These are phyloP conservation scores for Canariomyces notabilis DNA, from an alignment of 2,329 filamentous ascomycete species.

Conservation along the genomic window DNA sequence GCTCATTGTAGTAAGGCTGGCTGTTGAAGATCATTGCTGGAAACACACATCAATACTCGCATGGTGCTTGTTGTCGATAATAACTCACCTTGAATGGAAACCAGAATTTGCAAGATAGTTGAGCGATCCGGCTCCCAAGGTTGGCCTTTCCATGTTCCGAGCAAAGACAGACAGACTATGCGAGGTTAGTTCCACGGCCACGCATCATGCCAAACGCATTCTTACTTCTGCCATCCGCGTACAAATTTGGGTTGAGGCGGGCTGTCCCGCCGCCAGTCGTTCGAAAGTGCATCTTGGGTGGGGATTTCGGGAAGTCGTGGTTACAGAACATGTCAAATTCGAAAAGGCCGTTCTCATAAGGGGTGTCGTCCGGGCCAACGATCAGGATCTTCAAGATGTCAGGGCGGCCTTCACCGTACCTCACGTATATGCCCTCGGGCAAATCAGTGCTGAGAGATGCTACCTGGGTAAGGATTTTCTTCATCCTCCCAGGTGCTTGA, in stretches of 20 bases:
- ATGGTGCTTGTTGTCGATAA: background rate
- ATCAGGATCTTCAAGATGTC: constrained; percentile 49
- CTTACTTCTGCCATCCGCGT: constrained; percentile 42
- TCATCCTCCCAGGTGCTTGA: constrained; percentile 39
- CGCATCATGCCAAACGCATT: background rate
- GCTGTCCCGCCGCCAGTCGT: constrained; percentile 39
- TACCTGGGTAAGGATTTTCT: constrained; percentile 42
- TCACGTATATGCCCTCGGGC: constrained; percentile 47
- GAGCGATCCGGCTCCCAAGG: constrained; percentile 42
- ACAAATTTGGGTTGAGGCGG: constrained; percentile 49
- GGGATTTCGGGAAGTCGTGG: constrained; percentile 36
- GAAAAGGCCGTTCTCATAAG: constrained; percentile 50
- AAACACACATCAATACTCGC: background rate
- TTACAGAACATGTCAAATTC: constrained; percentile 49
- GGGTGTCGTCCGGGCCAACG: constrained; percentile 44
- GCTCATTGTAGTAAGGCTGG: constrained; percentile 52
- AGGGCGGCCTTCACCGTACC: constrained; percentile 39
- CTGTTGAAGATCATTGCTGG: constrained; percentile 49
- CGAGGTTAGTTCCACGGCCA: background rate
- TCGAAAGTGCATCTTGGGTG: constrained; percentile 40
- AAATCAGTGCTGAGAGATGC: constrained; percentile 41
- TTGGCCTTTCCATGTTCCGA: constrained; percentile 45
- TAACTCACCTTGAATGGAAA: constrained; percentile 46
- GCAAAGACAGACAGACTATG: constrained; percentile 45
- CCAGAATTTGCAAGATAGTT: constrained; percentile 46